Evolutionary conservation across 768 basidiomycete genomes (phyloP), one percentile per base, ranked within the genome.

Genomic region (Rhizopogon roseolus): DNA sequence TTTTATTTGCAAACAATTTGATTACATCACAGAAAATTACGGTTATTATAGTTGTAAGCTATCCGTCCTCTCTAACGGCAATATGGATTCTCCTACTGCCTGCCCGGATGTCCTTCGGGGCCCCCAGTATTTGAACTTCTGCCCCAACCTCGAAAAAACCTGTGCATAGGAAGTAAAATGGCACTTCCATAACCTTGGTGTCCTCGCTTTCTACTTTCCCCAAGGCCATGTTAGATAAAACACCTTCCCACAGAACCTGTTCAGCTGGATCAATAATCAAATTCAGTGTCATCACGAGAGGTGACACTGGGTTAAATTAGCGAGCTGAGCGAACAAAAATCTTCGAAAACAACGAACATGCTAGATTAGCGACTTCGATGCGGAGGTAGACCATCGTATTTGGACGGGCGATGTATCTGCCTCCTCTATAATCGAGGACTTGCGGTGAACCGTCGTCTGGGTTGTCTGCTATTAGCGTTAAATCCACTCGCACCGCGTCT

Each of bases 131-230:
- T 40, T 64, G 62, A 27, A 68, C 71, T 53, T 75, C 75, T 5
- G 71, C 73, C 1, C 64, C 61, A 17, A 82, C 60, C 52, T 76
- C 74, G 55, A 90, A 93, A 49, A 73, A 68, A 8, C 92, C 92
- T 42, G 74, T 73, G 11, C 88, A 77, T 17, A 93, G 77, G 68
- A 95, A 91, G 61, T 86, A 88, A 11, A 94, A 56, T 1, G 84
- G 77, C 1, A 80, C 71, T 42, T 83, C 77, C 5, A 84, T 60
- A 36, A 77, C 73, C 34, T 71, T 70, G 13, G 77, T 75, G 56
- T 80, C 78, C 1, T 83, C 86, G 19, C 68, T 67, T 41, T 75
- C 74, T 46, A 95, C 64, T n/a, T 73, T 73, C 3, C 89, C 89
- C 4, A 93, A 57, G 2, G 83, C 75, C 25, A 91, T 73, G 48